Evolutionary conservation across 2,329 filamentous ascomycete species (phyloP), one percentile per base, ranked within the genome.

Genomic region (Ambrosiella xylebori): DNA sequence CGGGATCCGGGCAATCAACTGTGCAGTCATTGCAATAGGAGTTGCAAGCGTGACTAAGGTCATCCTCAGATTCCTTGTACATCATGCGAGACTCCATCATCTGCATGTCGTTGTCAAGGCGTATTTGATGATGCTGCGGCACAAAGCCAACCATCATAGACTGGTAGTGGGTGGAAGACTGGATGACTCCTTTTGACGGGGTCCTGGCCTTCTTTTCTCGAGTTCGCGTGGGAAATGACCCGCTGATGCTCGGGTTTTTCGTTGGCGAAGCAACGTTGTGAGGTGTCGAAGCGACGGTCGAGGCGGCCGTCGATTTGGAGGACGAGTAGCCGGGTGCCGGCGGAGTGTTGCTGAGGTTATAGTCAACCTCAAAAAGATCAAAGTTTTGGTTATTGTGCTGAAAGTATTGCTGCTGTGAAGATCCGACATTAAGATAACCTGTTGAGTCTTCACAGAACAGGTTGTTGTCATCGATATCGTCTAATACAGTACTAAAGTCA

Each of bases 11-110:
- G 58, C 71, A 73, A 54, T 67, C 69, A 44, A 65, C 63, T 53
- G 70, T 71, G 40, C 63, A 67, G 51, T 64, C 65, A 6, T 65
- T 68, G 57, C 70, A 72, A 11, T 67, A 64, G 15, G 68, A 70
- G 60, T 64, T 66, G 63, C 70, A 71, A 38, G 67, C 65, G 53
- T 66, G 64, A 15, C 69, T 68, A 9, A 63, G 64, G 49, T 27
- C 27, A 27, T 27, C 4, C 4, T 27, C 27, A 27, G 27, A 27
- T 27, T 27, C 27, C 4, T 27, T 27, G 27, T 27, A 27, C 27
- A 27, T 27, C 27, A 27, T 27, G 27, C 27, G 27, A 27, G 27
- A 64, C 66, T 45, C 68, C 68, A 45, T 66, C 63, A 49, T 63
- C 61, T 12, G 57, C 57, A 27, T 27, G 27, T 27, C 27, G 27